Evolutionary conservation across 768 basidiomycete species (phyloP), one percentile per base, ranked within the genome.

Genomic region (Mycena alexandri): DNA sequence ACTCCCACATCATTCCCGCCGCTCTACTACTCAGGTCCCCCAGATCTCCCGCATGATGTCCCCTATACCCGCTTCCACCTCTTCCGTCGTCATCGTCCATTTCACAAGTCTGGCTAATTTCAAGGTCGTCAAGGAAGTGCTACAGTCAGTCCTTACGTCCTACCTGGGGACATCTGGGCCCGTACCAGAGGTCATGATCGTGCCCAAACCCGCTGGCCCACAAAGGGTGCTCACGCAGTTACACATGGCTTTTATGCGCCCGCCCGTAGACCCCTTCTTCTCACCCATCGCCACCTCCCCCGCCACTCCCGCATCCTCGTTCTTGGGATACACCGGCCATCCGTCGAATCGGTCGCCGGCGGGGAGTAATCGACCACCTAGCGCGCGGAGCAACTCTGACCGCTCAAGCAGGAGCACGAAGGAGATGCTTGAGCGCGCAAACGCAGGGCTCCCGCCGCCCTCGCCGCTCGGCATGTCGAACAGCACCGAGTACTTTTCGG

Each of bases 161-260:
- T 86, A 86, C 58, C 72, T 79, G 22, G 78, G 81, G 41, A 79
- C 85, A 13, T 65, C 82, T 73, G 38, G 62, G 22, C 75, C 81
- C 17, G 77, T 92, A 13, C 91, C 98, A 1, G 98, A 99, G 72
- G 89, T 99, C 33, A 93, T 99, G 86, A 94, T 99, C 71, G 91
- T 99, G 43, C 97, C 96, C 22, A 99, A 99, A 79, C 97, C 97
- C 12, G 96, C 93, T 19, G 97, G 98, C 6, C 98, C 98, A 9
- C 89, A 97, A 43, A 89, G 97, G 11, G 91, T 98, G 72, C 82
- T 99, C 71, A 96, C 96, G 22, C 93, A 96, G 25, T 82, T 99
- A 19, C 93, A 97, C 76, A 98, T 94, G 5, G 96, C 96, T 2
- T 85, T 94, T 54, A 92, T 88, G 11, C 93, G 90, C 70, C 96